phyloP scores from a whole-genome alignment of 1,284 basidiomycete genomes.

The Irpex sp. region DNA sequence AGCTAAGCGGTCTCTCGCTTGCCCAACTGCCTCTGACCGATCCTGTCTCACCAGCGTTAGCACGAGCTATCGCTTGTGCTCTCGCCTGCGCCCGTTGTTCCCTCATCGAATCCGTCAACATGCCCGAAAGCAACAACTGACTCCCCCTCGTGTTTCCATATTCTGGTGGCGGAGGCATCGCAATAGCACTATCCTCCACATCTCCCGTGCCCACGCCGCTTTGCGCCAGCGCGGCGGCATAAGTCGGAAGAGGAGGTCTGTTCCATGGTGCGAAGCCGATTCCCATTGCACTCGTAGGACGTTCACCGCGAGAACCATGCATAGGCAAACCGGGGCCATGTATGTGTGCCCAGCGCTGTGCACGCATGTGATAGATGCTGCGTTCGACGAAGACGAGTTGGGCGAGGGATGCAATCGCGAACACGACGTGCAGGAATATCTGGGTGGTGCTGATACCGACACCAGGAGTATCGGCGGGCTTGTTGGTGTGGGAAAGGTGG shows the following conservation, averaged over 20 bases:
- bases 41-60: conserved; percentile 11
- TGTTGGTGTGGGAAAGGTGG: conserved; percentile 16
- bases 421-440: conserved; percentile 59
- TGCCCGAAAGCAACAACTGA: conserved; percentile 55
- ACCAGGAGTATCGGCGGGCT: background rate
- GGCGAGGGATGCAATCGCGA: conserved; percentile 42
- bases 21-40: conserved; percentile 24
- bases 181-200: conserved; percentile 66
- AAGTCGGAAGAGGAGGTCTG: conserved; percentile 64
- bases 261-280: conserved; percentile 67
- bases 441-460: conserved; percentile 26
- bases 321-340: conserved; percentile 59
- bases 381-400: conserved; percentile 65
- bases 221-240: conserved; percentile 64
- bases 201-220: conserved; percentile 70
- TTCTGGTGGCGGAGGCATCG: conserved; percentile 63
- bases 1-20: conserved; percentile 46
- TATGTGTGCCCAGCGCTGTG: conserved; percentile 54
- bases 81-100: conserved; percentile 30
- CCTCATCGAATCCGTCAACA: conserved; percentile 44
- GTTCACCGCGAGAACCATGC: conserved; percentile 25
- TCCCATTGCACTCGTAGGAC: conserved; percentile 10
- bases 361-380: conserved; percentile 55
- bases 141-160: conserved; percentile 72
- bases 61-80: conserved; percentile 8